phyloP scores from a whole-genome alignment of 352 stramenopile genomes.

The Globisporangium radiosum region DNA sequence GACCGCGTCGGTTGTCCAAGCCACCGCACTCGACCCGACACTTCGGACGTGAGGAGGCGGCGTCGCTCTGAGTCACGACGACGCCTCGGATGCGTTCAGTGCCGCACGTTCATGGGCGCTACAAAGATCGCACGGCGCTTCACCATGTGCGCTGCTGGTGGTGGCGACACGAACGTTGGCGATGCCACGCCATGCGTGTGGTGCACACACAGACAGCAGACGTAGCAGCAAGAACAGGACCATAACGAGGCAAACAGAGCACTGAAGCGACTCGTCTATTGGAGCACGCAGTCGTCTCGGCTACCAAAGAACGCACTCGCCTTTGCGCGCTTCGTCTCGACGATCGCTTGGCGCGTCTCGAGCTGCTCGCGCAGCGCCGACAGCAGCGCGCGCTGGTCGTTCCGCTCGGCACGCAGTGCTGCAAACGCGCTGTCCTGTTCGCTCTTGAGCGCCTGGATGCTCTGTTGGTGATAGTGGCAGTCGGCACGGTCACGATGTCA shows the following conservation, averaged over 20 bases:
- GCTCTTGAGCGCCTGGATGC: constrained; percentile 51
- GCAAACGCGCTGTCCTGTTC: constrained; percentile 52
- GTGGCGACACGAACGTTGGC: too few relatives aligned
- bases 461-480: constrained; percentile 13
- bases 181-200: background rate
- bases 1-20: too few relatives aligned
- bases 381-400: constrained; percentile 41
- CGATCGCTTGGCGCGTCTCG: constrained; percentile 38
- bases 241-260: background rate
- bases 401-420: constrained; percentile 38
- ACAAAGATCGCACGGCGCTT: too few relatives aligned
- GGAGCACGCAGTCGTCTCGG: constrained; percentile 51
- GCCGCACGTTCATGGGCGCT: too few relatives aligned
- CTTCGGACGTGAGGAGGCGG: too few relatives aligned
- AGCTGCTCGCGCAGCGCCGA: constrained; percentile 45
- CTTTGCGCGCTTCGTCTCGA: constrained; percentile 30
- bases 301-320: constrained; percentile 26
- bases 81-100: too few relatives aligned
- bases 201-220: background rate
- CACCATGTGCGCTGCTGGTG: too few relatives aligned
- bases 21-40: too few relatives aligned
- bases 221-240: background rate
- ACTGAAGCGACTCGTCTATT: constrained; percentile 14
- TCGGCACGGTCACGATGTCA: background rate
- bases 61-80: too few relatives aligned